Evolutionary conservation across 345 rosid genomes (phyloP).

Genomic region (Eucalyptus polyanthemos): DNA sequence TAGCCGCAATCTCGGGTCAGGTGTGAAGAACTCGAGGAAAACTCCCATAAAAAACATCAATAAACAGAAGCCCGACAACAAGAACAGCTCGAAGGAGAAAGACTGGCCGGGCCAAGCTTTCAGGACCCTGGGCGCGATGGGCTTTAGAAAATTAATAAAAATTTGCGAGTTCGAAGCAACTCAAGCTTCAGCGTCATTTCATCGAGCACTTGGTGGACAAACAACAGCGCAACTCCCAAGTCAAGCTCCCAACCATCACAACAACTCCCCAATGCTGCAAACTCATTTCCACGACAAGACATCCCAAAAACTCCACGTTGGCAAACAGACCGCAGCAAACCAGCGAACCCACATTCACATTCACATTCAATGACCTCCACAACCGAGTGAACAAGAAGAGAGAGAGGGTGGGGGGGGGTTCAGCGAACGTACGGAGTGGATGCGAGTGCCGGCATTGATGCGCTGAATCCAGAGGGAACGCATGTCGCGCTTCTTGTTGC

Average conservation of each 20-base stretch:
- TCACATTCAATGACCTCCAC: not conserved
- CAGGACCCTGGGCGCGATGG: not conserved
- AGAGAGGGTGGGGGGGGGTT: not conserved
- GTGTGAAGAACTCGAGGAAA: not conserved
- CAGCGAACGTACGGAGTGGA: constrained; percentile 50
- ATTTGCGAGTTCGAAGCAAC: not conserved
- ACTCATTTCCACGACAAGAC: not conserved
- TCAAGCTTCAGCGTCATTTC: not conserved
- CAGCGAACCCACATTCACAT: not conserved
- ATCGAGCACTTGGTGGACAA: not conserved
- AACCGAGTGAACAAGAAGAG: not conserved
- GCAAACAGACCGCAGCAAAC: not conserved
- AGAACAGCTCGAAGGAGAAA: not conserved
- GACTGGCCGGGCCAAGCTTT: not conserved
- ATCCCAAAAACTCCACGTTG: not conserved
- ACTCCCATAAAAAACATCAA: not conserved
- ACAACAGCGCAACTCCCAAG: not conserved
- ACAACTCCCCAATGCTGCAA: not conserved
- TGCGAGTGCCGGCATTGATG: constrained; percentile 84
- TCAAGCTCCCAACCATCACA: not conserved
- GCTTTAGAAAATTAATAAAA: not conserved
- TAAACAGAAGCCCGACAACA: not conserved
- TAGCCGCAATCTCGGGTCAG: not conserved
- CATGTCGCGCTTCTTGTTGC: constrained; percentile 97
- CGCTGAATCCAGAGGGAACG: constrained; percentile 95